Conservation (phyloP, 257 asterid genomes). For the Primulina eburnea region DNA sequence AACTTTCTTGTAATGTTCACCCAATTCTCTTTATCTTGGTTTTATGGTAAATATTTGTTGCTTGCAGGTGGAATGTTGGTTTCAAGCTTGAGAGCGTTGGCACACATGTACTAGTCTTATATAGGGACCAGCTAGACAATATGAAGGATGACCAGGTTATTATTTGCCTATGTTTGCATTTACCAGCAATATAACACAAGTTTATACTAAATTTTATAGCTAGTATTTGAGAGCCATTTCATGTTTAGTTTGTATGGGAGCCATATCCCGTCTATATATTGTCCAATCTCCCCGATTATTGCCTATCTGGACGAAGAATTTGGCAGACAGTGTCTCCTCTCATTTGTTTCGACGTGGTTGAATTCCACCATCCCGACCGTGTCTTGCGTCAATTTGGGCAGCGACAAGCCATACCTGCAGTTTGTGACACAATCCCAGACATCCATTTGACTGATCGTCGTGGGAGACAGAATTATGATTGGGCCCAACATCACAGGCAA, state of each 20-base stretch:
- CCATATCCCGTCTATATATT: conserved; percentile 56
- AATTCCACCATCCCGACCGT: conserved; percentile 74
- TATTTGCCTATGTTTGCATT: conserved; percentile 10
- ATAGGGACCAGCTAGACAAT: conserved; percentile 56
- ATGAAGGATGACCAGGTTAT: conserved; percentile 64
- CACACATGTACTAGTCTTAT: conserved; percentile 49
- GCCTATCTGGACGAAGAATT: conserved; percentile 56
- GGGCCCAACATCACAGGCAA: conserved; percentile 75
- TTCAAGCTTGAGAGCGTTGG: conserved; percentile 81
- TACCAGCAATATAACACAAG: neutral
- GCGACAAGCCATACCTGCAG: conserved; percentile 52
- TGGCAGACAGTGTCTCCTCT: conserved; percentile 76
- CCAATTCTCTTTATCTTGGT: neutral
- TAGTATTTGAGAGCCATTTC: conserved; percentile 23
- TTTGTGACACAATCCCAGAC: conserved; percentile 67
- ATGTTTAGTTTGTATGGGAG: conserved; percentile 66
- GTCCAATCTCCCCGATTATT: conserved; percentile 65
- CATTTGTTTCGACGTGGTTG: conserved; percentile 73
- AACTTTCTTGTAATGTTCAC: conserved; percentile 10
- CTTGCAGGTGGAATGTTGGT: conserved; percentile 73
- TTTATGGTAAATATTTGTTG: conserved; percentile 19
- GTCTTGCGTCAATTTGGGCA: conserved; percentile 77
- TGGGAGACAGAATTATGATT: conserved; percentile 79
- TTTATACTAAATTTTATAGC: conserved; percentile 6
- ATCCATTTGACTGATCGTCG: conserved; percentile 73